phyloP scores from a whole-genome alignment of 768 basidiomycete species.

The Pholiota molesta region DNA sequence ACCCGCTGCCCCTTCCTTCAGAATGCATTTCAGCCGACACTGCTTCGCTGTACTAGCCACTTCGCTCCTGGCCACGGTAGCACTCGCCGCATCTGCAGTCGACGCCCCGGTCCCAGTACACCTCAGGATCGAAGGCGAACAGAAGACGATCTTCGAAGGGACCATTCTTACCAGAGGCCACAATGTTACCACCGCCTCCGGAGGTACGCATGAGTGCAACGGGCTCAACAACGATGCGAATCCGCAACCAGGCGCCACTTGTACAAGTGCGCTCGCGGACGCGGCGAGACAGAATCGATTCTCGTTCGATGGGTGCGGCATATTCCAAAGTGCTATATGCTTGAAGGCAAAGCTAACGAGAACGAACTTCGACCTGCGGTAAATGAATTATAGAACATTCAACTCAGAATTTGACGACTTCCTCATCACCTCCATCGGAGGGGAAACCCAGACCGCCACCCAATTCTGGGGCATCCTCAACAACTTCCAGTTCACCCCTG shows the following conservation, averaged over 20 bases:
- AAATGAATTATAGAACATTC: slow-evolving; percentile 29
- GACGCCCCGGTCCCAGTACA: slow-evolving; percentile 27
- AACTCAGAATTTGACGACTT: slow-evolving; percentile 43
- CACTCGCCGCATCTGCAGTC: slow-evolving; percentile 4
- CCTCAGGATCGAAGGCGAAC: slow-evolving; percentile 42
- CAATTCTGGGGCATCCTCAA: slow-evolving; percentile 41
- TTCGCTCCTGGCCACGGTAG: slow-evolving; percentile 3
- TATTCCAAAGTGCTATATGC: background rate
- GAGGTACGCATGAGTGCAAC: slow-evolving; percentile 45
- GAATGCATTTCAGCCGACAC: background rate
- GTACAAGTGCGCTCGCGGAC: slow-evolving; percentile 46
- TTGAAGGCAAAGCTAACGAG: background rate
- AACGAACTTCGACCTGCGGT: background rate
- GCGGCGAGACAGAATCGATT: slow-evolving; percentile 35
- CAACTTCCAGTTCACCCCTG: slow-evolving; percentile 35
- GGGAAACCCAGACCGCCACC: slow-evolving; percentile 30
- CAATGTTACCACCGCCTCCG: slow-evolving; percentile 38
- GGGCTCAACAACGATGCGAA: slow-evolving; percentile 42
- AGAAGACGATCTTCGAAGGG: slow-evolving; percentile 42
- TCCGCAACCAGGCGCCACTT: slow-evolving; percentile 40
- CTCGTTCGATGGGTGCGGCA: slow-evolving; percentile 41
- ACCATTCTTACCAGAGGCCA: slow-evolving; percentile 42
- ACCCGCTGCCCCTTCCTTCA: too few relatives aligned
- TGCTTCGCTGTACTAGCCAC: slow-evolving; percentile 1
- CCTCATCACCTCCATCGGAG: slow-evolving; percentile 43